phyloP scores from a whole-genome alignment of 306 rosid genomes.

The Corylus americana region DNA sequence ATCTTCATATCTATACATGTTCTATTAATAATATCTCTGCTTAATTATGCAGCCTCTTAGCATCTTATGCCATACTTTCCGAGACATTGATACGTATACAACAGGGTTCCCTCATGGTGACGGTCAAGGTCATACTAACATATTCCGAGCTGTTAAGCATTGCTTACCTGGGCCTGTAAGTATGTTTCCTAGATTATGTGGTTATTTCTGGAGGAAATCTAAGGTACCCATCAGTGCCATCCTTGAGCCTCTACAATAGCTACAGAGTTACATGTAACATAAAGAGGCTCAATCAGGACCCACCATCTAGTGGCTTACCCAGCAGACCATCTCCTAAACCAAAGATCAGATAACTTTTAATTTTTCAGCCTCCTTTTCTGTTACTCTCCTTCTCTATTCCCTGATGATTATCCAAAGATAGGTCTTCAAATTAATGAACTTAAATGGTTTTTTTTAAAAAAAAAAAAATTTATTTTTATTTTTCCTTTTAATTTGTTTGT shows the following conservation, averaged over 20 bases:
- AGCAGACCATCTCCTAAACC: neutral
- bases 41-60: slow-evolving; percentile 74
- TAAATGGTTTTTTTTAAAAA: too few species aligned
- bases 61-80: slow-evolving; percentile 89
- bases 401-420: neutral
- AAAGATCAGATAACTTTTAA: neutral
- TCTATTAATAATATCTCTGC: neutral
- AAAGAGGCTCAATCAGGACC: neutral
- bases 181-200: slow-evolving; percentile 33
- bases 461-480: too few species aligned
- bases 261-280: neutral
- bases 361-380: neutral
- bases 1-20: neutral
- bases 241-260: neutral
- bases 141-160: slow-evolving; percentile 80
- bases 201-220: neutral
- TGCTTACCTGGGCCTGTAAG: slow-evolving; percentile 98
- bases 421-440: neutral
- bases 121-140: slow-evolving; percentile 78
- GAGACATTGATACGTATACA: slow-evolving; percentile 83
- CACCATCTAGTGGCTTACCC: neutral
- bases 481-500: neutral
- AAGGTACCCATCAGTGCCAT: neutral
- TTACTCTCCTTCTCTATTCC: neutral
- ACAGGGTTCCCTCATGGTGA: slow-evolving; percentile 88